Conservation (phyloP, 1,139 yeast species). For the Chernovozyma sophiae-reginae region DNA sequence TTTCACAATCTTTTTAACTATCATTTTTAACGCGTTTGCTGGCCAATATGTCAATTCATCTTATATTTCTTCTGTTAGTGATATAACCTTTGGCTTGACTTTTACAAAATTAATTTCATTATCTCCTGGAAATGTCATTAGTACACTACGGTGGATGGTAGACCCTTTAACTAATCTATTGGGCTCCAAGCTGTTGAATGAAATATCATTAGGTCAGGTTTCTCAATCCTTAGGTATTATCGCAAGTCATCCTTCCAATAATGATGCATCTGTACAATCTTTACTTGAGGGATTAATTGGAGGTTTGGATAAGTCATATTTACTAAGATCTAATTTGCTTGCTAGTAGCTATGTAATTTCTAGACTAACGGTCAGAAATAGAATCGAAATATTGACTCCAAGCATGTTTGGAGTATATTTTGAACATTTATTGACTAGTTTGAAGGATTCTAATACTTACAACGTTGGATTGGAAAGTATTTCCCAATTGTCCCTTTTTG, state of each 20-base stretch:
- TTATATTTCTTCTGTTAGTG: slow-evolving; percentile 10
- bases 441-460: slow-evolving; percentile 19
- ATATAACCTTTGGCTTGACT: slow-evolving; percentile 23
- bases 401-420: slow-evolving; percentile 14
- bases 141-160: slow-evolving; percentile 15
- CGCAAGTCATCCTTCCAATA: slow-evolving; percentile 39
- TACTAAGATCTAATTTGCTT: slow-evolving; percentile 24
- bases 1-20: slow-evolving; percentile 17
- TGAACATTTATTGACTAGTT: slow-evolving; percentile 13
- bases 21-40: slow-evolving; percentile 27
- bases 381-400: slow-evolving; percentile 20
- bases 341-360: slow-evolving; percentile 50
- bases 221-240: slow-evolving; percentile 55
- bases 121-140: slow-evolving; percentile 28
- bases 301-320: slow-evolving; percentile 13
- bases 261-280: slow-evolving; percentile 10
- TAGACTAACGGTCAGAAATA: slow-evolving; percentile 40
- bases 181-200: slow-evolving; percentile 20
- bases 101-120: slow-evolving; percentile 34
- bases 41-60: slow-evolving; percentile 18
- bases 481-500: slow-evolving; percentile 58
- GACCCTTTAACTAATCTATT: slow-evolving; percentile 21
- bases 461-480: slow-evolving; percentile 42
- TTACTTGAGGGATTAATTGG: slow-evolving; percentile 9
- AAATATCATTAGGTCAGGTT: slow-evolving; percentile 34